Evolutionary conservation across 768 basidiomycete genomes (phyloP).

Genomic region (Podaxis rugospora): DNA sequence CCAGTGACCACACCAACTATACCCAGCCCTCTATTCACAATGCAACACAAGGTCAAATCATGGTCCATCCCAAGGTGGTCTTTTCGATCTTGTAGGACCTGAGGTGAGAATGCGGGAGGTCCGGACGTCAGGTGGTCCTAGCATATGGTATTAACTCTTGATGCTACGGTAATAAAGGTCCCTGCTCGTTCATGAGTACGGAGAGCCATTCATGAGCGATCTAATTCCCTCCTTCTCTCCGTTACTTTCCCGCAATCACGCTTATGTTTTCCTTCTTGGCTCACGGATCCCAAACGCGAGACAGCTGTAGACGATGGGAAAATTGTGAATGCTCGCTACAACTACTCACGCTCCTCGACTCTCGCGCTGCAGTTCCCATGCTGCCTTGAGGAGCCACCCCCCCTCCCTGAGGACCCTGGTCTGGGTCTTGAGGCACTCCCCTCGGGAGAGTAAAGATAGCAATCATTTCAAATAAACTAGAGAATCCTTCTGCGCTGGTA

Average conservation of each 20-base stretch:
- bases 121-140: neutral
- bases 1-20: neutral
- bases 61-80: neutral
- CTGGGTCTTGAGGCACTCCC: neutral
- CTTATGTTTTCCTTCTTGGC: neutral
- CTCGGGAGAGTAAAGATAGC: neutral
- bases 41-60: neutral
- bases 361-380: neutral
- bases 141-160: neutral
- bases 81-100: neutral
- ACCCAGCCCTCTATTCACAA: neutral
- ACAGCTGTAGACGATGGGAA: neutral
- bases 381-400: neutral
- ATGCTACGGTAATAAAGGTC: neutral
- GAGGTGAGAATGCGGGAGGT: neutral
- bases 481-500: neutral
- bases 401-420: neutral
- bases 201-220: neutral
- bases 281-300: slow-evolving; percentile 1
- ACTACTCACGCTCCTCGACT: neutral
- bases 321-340: neutral
- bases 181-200: neutral
- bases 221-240: slow-evolving; percentile 2
- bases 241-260: neutral
- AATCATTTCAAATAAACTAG: neutral